Evolutionary conservation across 176 grass and related monocot species (phyloP).

Genomic region (Hordeum marinum): DNA sequence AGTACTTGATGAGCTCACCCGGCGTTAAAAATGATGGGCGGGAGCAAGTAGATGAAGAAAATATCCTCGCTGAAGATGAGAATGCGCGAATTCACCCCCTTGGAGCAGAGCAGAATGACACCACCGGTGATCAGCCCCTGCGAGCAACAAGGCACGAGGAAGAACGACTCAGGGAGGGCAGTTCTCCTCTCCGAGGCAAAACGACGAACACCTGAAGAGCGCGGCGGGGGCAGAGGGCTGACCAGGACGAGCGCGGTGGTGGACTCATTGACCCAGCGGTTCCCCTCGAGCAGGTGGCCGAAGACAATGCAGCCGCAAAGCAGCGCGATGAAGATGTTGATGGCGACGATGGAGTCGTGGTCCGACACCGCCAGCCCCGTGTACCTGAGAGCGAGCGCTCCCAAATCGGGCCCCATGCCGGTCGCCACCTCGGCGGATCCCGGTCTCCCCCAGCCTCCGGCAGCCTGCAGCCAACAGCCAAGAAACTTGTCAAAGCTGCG

Average conservation of each 20-base stretch:
- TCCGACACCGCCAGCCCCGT: slow-evolving; percentile 31
- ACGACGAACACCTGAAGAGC: not conserved
- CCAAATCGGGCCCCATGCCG: slow-evolving; percentile 49
- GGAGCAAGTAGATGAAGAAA: slow-evolving; percentile 93
- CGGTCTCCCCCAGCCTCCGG: not conserved
- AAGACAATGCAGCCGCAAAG: slow-evolving; percentile 88
- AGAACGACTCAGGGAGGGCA: not conserved
- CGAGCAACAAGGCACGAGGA: not conserved
- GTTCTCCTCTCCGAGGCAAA: slow-evolving; percentile 19
- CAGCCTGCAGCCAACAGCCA: not conserved
- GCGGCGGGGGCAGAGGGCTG: not conserved
- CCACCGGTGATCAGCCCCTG: slow-evolving; percentile 76
- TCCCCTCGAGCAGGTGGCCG: slow-evolving; percentile 87
- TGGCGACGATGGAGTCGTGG: slow-evolving; percentile 59
- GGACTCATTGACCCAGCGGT: slow-evolving; percentile 86
- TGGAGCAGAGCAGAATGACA: slow-evolving; percentile 53
- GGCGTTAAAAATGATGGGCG: slow-evolving; percentile 95
- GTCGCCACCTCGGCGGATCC: slow-evolving; percentile 20
- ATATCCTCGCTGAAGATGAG: slow-evolving; percentile 89
- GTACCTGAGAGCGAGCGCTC: slow-evolving; percentile 15
- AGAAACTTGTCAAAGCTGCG: not conserved
- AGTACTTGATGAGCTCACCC: slow-evolving; percentile 55
- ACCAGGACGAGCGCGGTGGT: slow-evolving; percentile 78
- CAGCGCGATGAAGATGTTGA: slow-evolving; percentile 84
- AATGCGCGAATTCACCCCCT: slow-evolving; percentile 60